These are phyloP conservation scores for Escallonia herrerae DNA, from an alignment of 129 eudicot species.

Conservation along the genomic window DNA sequence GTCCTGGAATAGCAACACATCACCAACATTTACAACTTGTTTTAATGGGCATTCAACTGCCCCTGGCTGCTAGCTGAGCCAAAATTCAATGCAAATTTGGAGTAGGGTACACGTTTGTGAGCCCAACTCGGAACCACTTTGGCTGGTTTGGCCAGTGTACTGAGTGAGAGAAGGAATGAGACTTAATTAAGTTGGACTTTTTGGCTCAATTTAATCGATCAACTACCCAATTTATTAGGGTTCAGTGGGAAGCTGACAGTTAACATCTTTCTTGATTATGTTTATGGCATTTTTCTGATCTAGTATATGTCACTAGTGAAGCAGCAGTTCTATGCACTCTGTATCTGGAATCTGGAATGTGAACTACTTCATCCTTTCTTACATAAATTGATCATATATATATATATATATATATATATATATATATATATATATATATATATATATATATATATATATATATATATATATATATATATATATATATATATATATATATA, in stretches of 20 bases:
- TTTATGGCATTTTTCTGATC: no score
- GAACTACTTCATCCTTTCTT: no score
- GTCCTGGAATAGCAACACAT: slow-evolving; percentile 12
- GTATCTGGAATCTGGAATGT: no score
- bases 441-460: no score
- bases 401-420: not conserved
- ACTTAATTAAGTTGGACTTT: not conserved
- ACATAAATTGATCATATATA: not conserved
- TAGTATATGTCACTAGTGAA: no score
- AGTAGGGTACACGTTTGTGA: no score
- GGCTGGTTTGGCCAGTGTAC: no score
- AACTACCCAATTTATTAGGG: not conserved
- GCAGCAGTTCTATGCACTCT: no score
- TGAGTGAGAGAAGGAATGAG: not conserved
- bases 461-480: no score
- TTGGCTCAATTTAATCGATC: not conserved
- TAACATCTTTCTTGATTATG: no score
- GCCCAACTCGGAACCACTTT: no score
- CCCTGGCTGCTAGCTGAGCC: not conserved
- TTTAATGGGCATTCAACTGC: slow-evolving; percentile 11
- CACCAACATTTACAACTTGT: slow-evolving; percentile 11
- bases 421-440: not conserved
- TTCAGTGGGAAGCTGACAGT: not conserved
- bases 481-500: no score
- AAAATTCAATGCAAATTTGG: slow-evolving; percentile 1